Evolutionary conservation across 1,284 basidiomycete species (phyloP).

Genomic region (Anthracocystis walkeri): DNA sequence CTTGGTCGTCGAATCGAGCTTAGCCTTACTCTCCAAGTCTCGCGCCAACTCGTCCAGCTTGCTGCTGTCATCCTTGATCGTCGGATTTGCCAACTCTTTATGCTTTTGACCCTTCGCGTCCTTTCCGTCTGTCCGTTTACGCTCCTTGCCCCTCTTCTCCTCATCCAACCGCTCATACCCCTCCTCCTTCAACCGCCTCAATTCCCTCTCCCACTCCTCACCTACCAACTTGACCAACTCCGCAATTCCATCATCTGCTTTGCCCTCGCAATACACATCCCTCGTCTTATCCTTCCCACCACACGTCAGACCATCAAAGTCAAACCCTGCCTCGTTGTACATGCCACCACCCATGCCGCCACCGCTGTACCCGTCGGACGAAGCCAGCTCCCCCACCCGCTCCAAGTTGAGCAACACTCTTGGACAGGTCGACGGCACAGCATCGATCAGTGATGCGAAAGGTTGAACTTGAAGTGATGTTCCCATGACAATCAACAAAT

Average conservation of each 20-base stretch:
- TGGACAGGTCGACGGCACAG: slow-evolving; percentile 70
- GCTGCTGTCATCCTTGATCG: slow-evolving; percentile 24
- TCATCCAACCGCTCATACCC: slow-evolving; percentile 24
- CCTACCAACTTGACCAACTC: slow-evolving; percentile 53
- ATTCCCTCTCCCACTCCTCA: slow-evolving; percentile 49
- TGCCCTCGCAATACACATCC: slow-evolving; percentile 61
- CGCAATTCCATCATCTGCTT: slow-evolving; percentile 57
- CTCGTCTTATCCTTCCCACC: slow-evolving; percentile 43
- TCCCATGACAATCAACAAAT: slow-evolving; percentile 90
- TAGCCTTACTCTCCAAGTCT: slow-evolving; percentile 27
- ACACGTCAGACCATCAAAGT: slow-evolving; percentile 59
- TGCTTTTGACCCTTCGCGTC: not conserved
- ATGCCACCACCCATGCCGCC: slow-evolving; percentile 56
- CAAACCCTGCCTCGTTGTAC: slow-evolving; percentile 60
- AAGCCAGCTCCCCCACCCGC: slow-evolving; percentile 71
- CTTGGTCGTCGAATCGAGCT: slow-evolving; percentile 16
- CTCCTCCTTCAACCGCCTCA: slow-evolving; percentile 27
- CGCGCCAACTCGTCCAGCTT: slow-evolving; percentile 28
- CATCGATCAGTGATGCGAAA: slow-evolving; percentile 73
- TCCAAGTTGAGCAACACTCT: slow-evolving; percentile 74
- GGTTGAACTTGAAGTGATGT: slow-evolving; percentile 82
- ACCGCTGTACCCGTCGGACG: slow-evolving; percentile 70
- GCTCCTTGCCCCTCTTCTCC: slow-evolving; percentile 2
- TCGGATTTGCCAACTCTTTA: slow-evolving; percentile 14
- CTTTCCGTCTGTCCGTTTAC: not conserved